Evolutionary conservation across 2,329 filamentous ascomycete species (phyloP).

Genomic region (Venturia nashicola): DNA sequence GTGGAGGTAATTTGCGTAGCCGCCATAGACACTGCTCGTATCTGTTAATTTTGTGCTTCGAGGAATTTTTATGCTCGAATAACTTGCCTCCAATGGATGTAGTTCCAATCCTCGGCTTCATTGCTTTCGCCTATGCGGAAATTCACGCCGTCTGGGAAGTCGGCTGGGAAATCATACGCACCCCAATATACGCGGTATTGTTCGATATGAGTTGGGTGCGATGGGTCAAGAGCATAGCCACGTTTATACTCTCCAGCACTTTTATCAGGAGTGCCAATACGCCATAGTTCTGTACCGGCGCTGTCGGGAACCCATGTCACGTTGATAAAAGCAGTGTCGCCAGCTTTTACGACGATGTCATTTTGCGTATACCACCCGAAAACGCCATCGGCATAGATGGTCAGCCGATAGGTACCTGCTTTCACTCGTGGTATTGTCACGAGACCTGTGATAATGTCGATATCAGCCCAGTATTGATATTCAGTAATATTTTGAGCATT

Average conservation of each 20-base stretch:
- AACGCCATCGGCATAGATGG: constrained; percentile 48
- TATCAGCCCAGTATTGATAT: constrained; percentile 51
- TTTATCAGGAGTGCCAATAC: constrained; percentile 51
- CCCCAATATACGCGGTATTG: constrained; percentile 52
- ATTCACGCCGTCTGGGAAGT: constrained; percentile 46
- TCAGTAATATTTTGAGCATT: constrained; percentile 43
- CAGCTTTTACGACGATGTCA: constrained; percentile 30
- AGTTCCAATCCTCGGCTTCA: constrained; percentile 42
- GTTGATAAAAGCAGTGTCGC: constrained; percentile 23
- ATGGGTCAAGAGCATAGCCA: constrained; percentile 37
- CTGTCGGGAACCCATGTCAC: constrained; percentile 42
- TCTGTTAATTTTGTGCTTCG: neutral
- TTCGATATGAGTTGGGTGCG: constrained; percentile 35
- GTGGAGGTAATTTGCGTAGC: neutral
- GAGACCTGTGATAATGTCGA: constrained; percentile 30
- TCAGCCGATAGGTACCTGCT: constrained; percentile 48
- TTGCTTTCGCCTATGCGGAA: constrained; percentile 45
- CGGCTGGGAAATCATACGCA: constrained; percentile 44
- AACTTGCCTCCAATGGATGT: constrained; percentile 50
- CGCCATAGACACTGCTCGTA: neutral
- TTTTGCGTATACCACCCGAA: constrained; percentile 50
- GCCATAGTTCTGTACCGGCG: constrained; percentile 47
- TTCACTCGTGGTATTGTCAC: constrained; percentile 43
- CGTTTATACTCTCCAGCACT: constrained; percentile 48
- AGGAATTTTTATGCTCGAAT: neutral